These are phyloP conservation scores for Epichloe typhina DNA, from an alignment of 2,329 filamentous ascomycete species.

Conservation along the genomic window DNA sequence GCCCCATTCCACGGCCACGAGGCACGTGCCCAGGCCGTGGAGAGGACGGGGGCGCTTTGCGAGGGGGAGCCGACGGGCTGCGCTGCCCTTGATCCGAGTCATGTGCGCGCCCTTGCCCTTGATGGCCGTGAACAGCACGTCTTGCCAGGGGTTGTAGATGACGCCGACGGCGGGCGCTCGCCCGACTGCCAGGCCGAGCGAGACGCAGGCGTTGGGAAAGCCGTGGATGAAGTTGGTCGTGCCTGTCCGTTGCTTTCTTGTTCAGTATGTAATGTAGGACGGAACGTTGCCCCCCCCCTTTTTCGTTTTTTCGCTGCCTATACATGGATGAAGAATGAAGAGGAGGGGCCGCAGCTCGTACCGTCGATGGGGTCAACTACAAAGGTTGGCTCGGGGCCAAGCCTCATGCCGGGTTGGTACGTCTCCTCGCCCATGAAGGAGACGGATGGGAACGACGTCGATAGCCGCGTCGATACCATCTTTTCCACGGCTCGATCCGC, in stretches of 20 bases:
- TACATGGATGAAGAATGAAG: too few species aligned
- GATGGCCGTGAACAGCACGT: constrained; percentile 55
- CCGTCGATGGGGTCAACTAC: constrained; percentile 75
- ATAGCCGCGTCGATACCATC: constrained; percentile 43
- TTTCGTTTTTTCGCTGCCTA: too few species aligned
- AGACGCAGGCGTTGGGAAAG: constrained; percentile 64
- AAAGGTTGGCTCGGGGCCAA: constrained; percentile 60
- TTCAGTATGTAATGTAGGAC: too few species aligned
- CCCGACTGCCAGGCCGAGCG: constrained; percentile 55
- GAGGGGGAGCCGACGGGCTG: constrained; percentile 26
- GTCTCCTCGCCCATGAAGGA: constrained; percentile 68
- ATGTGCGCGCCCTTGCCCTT: constrained; percentile 53
- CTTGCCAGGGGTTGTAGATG: constrained; percentile 67
- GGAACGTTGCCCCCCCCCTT: too few species aligned
- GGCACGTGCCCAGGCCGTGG: constrained; percentile 43
- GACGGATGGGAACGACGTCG: constrained; percentile 38
- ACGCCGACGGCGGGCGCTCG: constrained; percentile 54
- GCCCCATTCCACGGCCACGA: constrained; percentile 66
- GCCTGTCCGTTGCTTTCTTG: constrained; percentile 9
- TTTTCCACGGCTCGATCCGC: constrained; percentile 52
- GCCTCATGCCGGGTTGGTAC: constrained; percentile 49
- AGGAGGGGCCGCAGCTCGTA: not conserved
- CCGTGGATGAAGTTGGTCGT: constrained; percentile 72
- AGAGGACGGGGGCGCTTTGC: constrained; percentile 40
- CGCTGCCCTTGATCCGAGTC: constrained; percentile 29